Percentiles rank a stretch among this genome's conserved stretches.
Conservation (phyloP, 306 rosid genomes). For the Prunus padus region DNA sequence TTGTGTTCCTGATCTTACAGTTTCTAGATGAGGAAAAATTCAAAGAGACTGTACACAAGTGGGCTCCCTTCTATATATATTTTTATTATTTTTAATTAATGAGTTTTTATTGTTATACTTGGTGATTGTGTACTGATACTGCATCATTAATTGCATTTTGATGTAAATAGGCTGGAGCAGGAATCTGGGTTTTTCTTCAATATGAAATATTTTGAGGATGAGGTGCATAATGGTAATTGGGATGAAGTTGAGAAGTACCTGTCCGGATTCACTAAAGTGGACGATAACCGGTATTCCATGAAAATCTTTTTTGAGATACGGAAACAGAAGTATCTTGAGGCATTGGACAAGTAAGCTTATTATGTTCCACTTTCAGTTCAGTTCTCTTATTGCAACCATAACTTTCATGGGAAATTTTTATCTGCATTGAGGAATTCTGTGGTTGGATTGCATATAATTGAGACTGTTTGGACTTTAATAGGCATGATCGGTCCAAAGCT, state of each 20-base stretch:
- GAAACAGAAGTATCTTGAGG: slow-evolving; percentile 97
- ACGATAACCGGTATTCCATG: slow-evolving; percentile 96
- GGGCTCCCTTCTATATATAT: slow-evolving; percentile 24
- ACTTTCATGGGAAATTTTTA: slow-evolving; percentile 1
- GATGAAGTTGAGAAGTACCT: slow-evolving; percentile 96
- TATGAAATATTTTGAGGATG: slow-evolving; percentile 97
- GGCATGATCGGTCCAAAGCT: slow-evolving; percentile 93
- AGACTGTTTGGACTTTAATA: slow-evolving; percentile 29
- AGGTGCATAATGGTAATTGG: slow-evolving; percentile 98
- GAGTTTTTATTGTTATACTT: background rate
- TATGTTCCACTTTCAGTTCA: slow-evolving; percentile 3
- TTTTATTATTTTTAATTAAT: slow-evolving; percentile 16
- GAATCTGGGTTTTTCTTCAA: slow-evolving; percentile 98
- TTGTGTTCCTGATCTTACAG: slow-evolving; percentile 99
- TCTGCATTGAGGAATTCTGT: slow-evolving; percentile 9
- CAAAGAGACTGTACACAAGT: slow-evolving; percentile 98
- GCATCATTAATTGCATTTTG: slow-evolving; percentile 32
- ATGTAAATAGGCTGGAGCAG: slow-evolving; percentile 74
- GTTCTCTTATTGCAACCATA: background rate
- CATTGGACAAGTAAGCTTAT: slow-evolving; percentile 86
- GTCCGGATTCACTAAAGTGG: slow-evolving; percentile 97
- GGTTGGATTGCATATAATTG: slow-evolving; percentile 15
- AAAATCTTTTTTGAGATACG: slow-evolving; percentile 98
- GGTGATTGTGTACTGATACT: slow-evolving; percentile 20
- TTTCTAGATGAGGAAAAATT: slow-evolving; percentile 98